A percentile compares a stretch with the other conserved stretches of the same genome.
Conservation (phyloP, 352 stramenopile genomes). For the Phytopythium ostracodes region DNA sequence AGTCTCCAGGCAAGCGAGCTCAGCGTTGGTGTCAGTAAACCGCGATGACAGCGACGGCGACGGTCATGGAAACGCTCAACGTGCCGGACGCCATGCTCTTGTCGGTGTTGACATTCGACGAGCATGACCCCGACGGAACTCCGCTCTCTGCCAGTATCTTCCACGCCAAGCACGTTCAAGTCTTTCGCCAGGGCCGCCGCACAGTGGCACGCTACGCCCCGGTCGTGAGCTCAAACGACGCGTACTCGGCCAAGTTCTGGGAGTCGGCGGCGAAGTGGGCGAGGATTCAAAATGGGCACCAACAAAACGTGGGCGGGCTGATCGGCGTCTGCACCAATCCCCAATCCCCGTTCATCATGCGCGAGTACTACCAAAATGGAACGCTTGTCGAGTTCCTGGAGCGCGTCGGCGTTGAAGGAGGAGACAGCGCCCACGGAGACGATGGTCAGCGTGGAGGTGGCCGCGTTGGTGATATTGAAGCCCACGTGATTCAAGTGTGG, state of each 20-base stretch:
- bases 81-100: too few relatives aligned
- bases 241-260: background rate
- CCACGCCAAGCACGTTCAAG: background rate
- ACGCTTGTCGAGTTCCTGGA: background rate
- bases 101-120: too few relatives aligned
- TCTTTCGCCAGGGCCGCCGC: too few relatives aligned
- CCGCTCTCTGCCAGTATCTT: background rate
- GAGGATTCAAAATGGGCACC: background rate
- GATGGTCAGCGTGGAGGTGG: background rate
- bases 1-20: too few relatives aligned
- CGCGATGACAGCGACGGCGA: too few relatives aligned
- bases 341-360: background rate
- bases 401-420: too few relatives aligned
- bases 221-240: background rate
- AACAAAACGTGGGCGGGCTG: background rate
- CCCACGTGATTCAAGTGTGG: background rate
- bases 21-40: too few relatives aligned
- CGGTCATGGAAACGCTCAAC: too few relatives aligned
- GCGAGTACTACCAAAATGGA: background rate
- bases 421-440: too few relatives aligned
- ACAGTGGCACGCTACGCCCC: background rate
- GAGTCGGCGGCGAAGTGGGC: background rate
- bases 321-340: background rate
- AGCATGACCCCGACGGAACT: too few relatives aligned
- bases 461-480: background rate